Evolutionary conservation across 169 alveolate genomes (phyloP).

Genomic region (Plasmodium blacklocki): DNA sequence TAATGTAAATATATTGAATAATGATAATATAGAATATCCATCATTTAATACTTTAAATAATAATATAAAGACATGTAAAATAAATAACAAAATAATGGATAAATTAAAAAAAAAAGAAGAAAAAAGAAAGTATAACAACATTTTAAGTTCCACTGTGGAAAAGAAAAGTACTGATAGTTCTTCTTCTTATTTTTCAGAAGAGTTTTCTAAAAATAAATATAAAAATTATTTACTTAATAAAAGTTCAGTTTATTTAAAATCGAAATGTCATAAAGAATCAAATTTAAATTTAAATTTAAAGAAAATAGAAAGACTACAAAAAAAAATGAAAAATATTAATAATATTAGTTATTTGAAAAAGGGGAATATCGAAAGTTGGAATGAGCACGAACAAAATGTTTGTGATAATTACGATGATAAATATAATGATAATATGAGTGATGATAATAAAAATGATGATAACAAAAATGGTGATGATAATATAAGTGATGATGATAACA

Average conservation of each 20-base stretch:
- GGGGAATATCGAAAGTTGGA: too few species aligned
- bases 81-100: not conserved
- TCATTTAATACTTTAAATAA: conserved; percentile 2
- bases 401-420: too few species aligned
- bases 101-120: not conserved
- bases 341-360: too few species aligned
- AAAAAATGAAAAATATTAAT: not conserved
- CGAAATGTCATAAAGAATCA: conserved; percentile 30
- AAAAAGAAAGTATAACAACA: not conserved
- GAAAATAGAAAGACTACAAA: conserved; percentile 11
- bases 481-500: too few species aligned
- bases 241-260: conserved; percentile 47
- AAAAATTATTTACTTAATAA: conserved; percentile 40
- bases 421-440: too few species aligned
- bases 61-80: conserved; percentile 26
- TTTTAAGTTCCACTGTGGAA: not conserved
- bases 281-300: conserved; percentile 24
- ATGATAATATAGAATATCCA: conserved; percentile 6
- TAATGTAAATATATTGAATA: conserved; percentile 22
- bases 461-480: too few species aligned
- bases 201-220: conserved; percentile 33
- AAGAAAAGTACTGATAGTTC: not conserved
- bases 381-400: too few species aligned
- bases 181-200: conserved; percentile 2
- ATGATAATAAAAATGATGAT: too few species aligned